These are phyloP conservation scores for Usnea hakonensis DNA, from an alignment of 495 filamentous ascomycete genomes.

Conservation along the genomic window DNA sequence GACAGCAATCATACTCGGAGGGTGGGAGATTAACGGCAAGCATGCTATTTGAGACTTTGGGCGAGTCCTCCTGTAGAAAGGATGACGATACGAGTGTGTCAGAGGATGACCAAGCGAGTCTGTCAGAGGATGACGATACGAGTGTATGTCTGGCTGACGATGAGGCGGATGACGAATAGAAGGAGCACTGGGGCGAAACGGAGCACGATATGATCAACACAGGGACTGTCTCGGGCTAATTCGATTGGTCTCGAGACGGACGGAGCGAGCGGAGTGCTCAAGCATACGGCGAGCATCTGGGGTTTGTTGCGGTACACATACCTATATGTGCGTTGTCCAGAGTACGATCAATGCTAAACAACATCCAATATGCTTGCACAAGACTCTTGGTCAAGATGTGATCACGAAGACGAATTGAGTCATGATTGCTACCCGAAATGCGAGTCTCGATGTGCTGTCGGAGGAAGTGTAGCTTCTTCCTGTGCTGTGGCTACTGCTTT, in stretches of 20 bases:
- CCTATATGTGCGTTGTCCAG: no score
- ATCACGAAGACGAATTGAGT: no score
- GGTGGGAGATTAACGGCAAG: not conserved
- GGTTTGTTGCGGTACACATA: not conserved
- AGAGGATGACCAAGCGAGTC: not conserved
- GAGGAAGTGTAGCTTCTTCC: no score
- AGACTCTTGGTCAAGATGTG: no score
- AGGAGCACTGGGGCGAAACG: no score
- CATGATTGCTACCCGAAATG: no score
- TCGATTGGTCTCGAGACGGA: not conserved
- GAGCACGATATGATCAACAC: no score
- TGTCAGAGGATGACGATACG: not conserved
- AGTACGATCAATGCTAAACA: no score
- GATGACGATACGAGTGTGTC: not conserved
- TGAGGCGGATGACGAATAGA: not conserved
- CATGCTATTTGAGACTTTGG: not conserved
- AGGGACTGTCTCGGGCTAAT: no score
- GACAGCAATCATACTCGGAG: not conserved
- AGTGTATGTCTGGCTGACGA: not conserved
- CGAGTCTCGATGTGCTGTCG: no score
- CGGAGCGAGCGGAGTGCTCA: not conserved
- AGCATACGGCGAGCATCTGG: not conserved
- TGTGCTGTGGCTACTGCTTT: no score
- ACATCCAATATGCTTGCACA: no score
- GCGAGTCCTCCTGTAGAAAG: not conserved